Percentiles rank a stretch among this genome's conserved stretches.
Evolutionary conservation across 2,329 filamentous ascomycete species (phyloP).

Genomic region (Trichothecium sympodiale): DNA sequence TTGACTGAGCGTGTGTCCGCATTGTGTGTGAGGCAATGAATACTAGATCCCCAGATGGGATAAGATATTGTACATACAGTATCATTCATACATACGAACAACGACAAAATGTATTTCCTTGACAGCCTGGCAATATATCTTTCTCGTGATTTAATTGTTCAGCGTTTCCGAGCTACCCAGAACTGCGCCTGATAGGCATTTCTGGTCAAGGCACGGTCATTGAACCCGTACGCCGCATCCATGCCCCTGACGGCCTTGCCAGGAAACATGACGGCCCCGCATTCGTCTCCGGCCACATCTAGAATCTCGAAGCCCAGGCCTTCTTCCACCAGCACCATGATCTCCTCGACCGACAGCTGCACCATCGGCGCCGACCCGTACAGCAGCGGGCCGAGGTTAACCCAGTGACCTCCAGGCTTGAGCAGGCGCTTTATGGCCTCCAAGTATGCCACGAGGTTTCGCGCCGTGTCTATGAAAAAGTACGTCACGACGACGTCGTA

Average conservation of each 20-base stretch:
- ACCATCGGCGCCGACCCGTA: conserved; percentile 44
- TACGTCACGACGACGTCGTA: conserved; percentile 43
- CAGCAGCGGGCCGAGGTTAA: conserved; percentile 44
- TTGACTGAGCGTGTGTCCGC: too few relatives aligned
- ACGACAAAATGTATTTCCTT: too few relatives aligned
- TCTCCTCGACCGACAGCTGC: conserved; percentile 43
- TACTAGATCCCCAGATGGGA: too few relatives aligned
- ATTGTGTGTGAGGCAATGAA: too few relatives aligned
- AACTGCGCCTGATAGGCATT: conserved; percentile 44
- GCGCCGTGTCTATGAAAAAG: conserved; percentile 51
- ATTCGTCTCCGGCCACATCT: conserved; percentile 24
- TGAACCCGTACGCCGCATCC: conserved; percentile 40
- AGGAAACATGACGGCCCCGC: conserved; percentile 30
- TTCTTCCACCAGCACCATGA: conserved; percentile 33
- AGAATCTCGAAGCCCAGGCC: conserved; percentile 40
- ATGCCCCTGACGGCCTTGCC: conserved; percentile 29
- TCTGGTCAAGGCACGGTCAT: conserved; percentile 35
- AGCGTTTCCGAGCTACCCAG: conserved; percentile 37
- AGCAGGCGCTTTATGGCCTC: conserved; percentile 40
- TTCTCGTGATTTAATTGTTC: too few relatives aligned
- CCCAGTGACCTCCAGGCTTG: conserved; percentile 36
- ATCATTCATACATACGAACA: too few relatives aligned
- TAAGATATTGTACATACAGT: too few relatives aligned
- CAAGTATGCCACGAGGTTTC: conserved; percentile 42
- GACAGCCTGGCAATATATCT: too few relatives aligned